These are phyloP conservation scores for Agarophyton chilense DNA, from an alignment of 23 red algal species.

Conservation along the genomic window DNA sequence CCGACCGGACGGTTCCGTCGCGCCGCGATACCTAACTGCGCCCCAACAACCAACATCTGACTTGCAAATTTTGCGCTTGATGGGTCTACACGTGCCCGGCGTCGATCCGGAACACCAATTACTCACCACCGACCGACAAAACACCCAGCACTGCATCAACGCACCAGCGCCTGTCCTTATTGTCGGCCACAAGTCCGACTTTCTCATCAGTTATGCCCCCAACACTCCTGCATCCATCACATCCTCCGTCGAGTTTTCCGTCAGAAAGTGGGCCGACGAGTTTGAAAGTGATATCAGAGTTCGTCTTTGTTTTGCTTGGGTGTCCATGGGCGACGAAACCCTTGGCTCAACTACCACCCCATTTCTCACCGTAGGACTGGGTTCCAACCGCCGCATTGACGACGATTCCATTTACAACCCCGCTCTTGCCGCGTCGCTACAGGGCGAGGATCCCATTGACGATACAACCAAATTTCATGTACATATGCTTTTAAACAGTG, in stretches of 20 bases:
- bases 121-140: neutral
- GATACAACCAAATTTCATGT: conserved; percentile 10
- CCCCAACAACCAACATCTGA: conserved; percentile 23
- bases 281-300: conserved; percentile 28
- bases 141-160: neutral
- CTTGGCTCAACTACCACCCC: conserved; percentile 35
- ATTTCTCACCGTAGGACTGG: conserved; percentile 15
- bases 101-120: conserved; percentile 1
- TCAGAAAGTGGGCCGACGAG: conserved; percentile 61
- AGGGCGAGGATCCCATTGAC: neutral
- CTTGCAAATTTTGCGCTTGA: conserved; percentile 14
- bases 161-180: neutral
- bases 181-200: neutral
- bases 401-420: conserved; percentile 36
- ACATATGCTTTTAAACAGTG: conserved; percentile 41
- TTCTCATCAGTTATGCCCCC: conserved; percentile 2
- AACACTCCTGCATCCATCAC: neutral
- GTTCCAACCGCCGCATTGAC: neutral
- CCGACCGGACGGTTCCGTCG: conserved; percentile 11
- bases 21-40: conserved; percentile 2
- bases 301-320: conserved; percentile 48
- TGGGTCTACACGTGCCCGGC: conserved; percentile 18
- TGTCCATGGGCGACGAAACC: neutral
- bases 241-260: conserved; percentile 28
- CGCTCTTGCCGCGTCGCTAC: conserved; percentile 48